Base-by-base conservation (phyloP, 306 rosid species). In the Urtica urens region DNA sequence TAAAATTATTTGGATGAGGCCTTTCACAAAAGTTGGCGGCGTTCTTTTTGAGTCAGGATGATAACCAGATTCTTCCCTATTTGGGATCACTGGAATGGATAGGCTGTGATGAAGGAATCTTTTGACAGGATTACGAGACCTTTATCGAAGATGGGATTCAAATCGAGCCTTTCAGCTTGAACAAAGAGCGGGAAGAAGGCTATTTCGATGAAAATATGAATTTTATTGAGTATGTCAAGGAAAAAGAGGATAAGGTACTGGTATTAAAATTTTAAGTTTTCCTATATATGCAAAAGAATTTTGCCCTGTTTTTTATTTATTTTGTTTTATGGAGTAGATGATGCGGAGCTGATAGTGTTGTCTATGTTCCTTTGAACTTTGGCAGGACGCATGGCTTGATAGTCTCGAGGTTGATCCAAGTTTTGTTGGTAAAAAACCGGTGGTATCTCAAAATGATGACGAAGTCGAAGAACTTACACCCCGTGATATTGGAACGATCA, bases 351-450 rank as follows among this genome's bases (percentile, higher is more conserved):
- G n/a, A 23, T 27, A 13, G 33, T 30, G 25, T 22, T 59, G 46
- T 40, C 23, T 58, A 22, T 66, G 49, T 31, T 46, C 22, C 33
- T 46, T 1, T 59, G 63, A 52, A 44, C 57, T 35, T 18, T 49
- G 76, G 55, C 72, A 85, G 95, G 95, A 85, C 78, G 93, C 93
- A 0, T 85, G 93, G 95, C 95, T 85, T 66, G 95, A 85, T 69
- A 81, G 73, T 61, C 51, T 85, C 64, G 95, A 85, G 17, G 53
- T 73, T 70, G 86, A 65, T 65, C 81, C 94, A 49, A 77, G 53
- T 46, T 82, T 77, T 71, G 57, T 83, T 58, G 83, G 66, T 60
- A 70, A 77, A 60, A 64, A 28, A 47, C 27, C 63, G 40, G 48
- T 2, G 11, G 57, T 54, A 55, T 63, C 49, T 29, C 72, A 44